Evolutionary conservation across 2,329 filamentous ascomycete species (phyloP).

Genomic region (Clonostachys rhizophaga): DNA sequence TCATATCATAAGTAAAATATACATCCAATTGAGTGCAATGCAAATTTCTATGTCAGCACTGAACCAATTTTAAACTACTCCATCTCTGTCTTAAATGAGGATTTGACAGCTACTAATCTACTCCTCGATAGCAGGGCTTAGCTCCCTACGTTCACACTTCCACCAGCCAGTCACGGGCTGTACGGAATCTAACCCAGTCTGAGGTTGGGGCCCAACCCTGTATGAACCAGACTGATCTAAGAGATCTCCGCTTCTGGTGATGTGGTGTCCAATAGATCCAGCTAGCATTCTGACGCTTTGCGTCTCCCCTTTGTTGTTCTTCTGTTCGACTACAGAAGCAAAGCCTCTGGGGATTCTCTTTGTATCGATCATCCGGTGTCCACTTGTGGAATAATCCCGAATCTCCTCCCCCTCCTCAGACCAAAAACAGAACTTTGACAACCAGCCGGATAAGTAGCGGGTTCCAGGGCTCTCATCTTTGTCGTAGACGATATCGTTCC

Average conservation of each 20-base stretch:
- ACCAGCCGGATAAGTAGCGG: neutral
- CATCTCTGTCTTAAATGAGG: too few relatives aligned
- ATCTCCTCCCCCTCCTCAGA: neutral
- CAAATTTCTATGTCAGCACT: too few relatives aligned
- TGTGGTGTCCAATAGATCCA: neutral
- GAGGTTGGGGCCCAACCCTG: neutral
- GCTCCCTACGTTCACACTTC: neutral
- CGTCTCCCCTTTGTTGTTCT: neutral
- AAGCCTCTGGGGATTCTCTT: neutral
- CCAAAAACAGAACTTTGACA: neutral
- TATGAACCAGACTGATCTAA: neutral
- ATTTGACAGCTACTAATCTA: too few relatives aligned
- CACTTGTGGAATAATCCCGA: too few relatives aligned
- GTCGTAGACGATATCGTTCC: constrained; percentile 16
- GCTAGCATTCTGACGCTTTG: neutral
- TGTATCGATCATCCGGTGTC: neutral
- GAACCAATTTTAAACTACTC: too few relatives aligned
- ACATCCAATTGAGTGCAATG: too few relatives aligned
- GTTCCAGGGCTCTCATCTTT: neutral
- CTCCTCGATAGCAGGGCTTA: too few relatives aligned
- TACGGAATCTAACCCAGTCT: neutral
- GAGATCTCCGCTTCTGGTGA: neutral
- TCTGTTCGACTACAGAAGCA: neutral
- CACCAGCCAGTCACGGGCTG: neutral
- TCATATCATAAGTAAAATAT: too few relatives aligned